Evolutionary conservation across 1,139 yeast genomes (phyloP).

Genomic region (Pichia cactophila): DNA sequence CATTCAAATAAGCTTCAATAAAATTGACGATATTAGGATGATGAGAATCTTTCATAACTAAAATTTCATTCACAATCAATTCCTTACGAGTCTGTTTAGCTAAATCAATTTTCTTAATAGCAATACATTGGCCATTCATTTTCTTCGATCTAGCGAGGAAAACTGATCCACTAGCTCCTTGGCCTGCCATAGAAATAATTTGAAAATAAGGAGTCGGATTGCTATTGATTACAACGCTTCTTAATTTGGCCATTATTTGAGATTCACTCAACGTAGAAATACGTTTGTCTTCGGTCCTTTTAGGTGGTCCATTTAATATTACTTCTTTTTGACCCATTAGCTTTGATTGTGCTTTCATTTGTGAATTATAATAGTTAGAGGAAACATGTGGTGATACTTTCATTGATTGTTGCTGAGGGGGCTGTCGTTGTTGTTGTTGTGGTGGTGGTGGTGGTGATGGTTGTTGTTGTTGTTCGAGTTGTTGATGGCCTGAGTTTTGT

Average conservation of each 20-base stretch:
- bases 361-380: constrained; percentile 2
- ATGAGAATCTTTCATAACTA: constrained; percentile 90
- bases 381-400: constrained; percentile 1
- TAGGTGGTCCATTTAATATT: constrained; percentile 5
- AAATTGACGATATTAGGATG: constrained; percentile 92
- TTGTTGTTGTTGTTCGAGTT: constrained; percentile 17
- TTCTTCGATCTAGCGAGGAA: constrained; percentile 72
- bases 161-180: constrained; percentile 97
- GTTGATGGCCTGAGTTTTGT: no score
- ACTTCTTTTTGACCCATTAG: constrained; percentile 6
- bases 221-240: constrained; percentile 71
- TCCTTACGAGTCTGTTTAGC: constrained; percentile 93
- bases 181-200: constrained; percentile 94
- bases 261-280: constrained; percentile 73
- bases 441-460: background rate
- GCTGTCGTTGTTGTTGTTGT: background rate
- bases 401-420: constrained; percentile 7
- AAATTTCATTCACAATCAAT: constrained; percentile 83
- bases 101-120: constrained; percentile 93
- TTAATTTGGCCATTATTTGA: constrained; percentile 77
- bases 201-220: constrained; percentile 85
- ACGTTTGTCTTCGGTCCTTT: constrained; percentile 38
- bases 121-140: constrained; percentile 50
- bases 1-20: constrained; percentile 74
- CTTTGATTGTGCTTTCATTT: constrained; percentile 13